Conservation (phyloP, 805 yeast species). For the Tetrapisispora arboricola region DNA sequence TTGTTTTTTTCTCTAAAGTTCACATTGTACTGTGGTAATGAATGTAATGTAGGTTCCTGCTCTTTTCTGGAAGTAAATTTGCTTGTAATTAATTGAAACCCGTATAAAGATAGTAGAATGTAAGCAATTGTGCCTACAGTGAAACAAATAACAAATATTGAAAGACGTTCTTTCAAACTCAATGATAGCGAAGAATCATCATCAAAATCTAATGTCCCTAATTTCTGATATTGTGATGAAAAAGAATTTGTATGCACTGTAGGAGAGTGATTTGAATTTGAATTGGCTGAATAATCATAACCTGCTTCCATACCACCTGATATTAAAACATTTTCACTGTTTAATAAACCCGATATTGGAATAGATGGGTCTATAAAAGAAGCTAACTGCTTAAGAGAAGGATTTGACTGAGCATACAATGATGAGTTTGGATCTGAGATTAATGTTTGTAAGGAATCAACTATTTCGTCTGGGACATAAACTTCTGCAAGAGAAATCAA, state of each 20-base stretch:
- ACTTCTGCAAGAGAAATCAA: slow-evolving; percentile 81
- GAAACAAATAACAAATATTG: neutral
- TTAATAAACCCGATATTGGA: slow-evolving; percentile 17
- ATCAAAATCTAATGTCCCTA: neutral
- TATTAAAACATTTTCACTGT: slow-evolving; percentile 1
- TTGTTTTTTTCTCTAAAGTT: no score
- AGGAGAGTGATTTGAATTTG: neutral
- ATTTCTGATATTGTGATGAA: neutral
- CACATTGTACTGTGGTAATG: neutral
- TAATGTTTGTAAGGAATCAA: slow-evolving; percentile 39
- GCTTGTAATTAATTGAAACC: neutral
- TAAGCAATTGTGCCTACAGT: neutral
- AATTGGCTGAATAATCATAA: neutral
- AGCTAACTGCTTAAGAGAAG: slow-evolving; percentile 22
- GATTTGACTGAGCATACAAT: slow-evolving; percentile 50
- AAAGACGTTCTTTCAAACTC: neutral
- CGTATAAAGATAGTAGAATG: neutral
- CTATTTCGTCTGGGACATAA: slow-evolving; percentile 54
- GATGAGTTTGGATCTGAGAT: slow-evolving; percentile 43
- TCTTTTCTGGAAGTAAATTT: neutral
- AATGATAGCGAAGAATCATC: neutral
- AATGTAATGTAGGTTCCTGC: neutral
- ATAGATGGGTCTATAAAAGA: slow-evolving; percentile 47
- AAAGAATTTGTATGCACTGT: neutral
- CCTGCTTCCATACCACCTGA: neutral